phyloP scores from a whole-genome alignment of 2,329 filamentous ascomycete species.

The Colletotrichum scovillei region DNA sequence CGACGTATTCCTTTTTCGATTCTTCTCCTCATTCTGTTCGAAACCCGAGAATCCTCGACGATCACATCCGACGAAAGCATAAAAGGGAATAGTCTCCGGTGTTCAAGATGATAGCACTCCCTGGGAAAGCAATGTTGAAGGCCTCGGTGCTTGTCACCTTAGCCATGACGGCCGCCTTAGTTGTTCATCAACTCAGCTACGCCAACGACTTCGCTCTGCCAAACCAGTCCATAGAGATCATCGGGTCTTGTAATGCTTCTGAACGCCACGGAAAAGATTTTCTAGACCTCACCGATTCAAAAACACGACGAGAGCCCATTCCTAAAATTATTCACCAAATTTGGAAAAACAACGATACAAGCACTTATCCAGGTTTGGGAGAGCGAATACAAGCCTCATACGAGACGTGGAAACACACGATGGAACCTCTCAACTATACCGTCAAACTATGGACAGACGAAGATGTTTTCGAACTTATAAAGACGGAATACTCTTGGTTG shows the following conservation, averaged over 20 bases:
- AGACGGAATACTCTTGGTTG: slow-evolving; percentile 38
- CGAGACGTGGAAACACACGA: slow-evolving; percentile 33
- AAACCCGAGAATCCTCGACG: background rate
- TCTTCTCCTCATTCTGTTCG: background rate
- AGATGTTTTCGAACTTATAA: slow-evolving; percentile 36
- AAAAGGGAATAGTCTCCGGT: too few relatives aligned
- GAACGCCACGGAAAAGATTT: background rate
- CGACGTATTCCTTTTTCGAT: background rate
- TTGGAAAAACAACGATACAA: slow-evolving; percentile 38
- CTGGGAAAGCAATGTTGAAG: slow-evolving; percentile 1
- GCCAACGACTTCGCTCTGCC: slow-evolving; percentile 11
- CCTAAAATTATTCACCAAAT: slow-evolving; percentile 40
- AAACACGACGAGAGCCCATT: background rate
- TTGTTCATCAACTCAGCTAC: slow-evolving; percentile 27
- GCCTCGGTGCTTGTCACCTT: background rate
- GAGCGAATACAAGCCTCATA: slow-evolving; percentile 17
- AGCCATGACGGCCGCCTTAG: background rate
- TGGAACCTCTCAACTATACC: slow-evolving; percentile 37
- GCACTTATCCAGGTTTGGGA: slow-evolving; percentile 29
- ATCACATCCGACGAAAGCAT: background rate
- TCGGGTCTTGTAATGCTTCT: background rate
- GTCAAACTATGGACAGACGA: slow-evolving; percentile 41
- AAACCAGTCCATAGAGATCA: slow-evolving; percentile 3
- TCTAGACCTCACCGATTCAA: too few relatives aligned
- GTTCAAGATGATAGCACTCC: slow-evolving; percentile 5